Conservation (phyloP, 176 grass and related monocot species). For the Areca catechu region DNA sequence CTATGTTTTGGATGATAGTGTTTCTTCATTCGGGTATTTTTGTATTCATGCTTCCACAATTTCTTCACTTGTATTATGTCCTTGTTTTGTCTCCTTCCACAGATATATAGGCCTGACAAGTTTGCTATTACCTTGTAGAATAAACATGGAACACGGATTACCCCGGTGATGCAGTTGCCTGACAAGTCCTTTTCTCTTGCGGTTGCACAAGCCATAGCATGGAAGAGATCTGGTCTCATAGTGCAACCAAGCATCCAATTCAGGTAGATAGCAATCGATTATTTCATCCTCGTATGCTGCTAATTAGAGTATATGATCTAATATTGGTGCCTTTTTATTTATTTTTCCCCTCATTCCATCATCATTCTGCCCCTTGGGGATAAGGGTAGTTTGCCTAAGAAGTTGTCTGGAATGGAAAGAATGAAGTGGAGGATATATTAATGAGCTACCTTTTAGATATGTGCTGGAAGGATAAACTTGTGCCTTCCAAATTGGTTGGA, state of each 20-base stretch:
- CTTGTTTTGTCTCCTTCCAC: neutral
- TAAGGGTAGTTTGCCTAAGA: no score
- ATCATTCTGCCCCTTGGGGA: no score
- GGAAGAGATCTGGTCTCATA: slow-evolving; percentile 56
- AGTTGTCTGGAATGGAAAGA: no score
- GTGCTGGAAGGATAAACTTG: no score
- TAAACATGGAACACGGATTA: slow-evolving; percentile 48
- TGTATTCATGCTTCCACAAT: neutral
- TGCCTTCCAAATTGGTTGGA: no score
- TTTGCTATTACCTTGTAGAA: slow-evolving; percentile 18
- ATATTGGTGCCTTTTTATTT: no score
- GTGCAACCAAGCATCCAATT: slow-evolving; percentile 61
- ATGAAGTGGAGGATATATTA: no score
- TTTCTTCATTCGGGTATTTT: no score
- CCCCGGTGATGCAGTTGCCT: slow-evolving; percentile 53
- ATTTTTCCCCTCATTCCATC: no score
- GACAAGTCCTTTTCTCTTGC: slow-evolving; percentile 73
- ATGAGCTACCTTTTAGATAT: no score
- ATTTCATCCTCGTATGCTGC: slow-evolving; percentile 8
- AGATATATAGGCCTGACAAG: no score
- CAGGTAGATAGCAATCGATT: slow-evolving; percentile 37
- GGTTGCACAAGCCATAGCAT: slow-evolving; percentile 43
- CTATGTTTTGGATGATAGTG: no score
- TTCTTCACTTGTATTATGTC: neutral
- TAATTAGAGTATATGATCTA: slow-evolving; percentile 2